phyloP scores from a whole-genome alignment of 768 basidiomycete species.

The Macrolepiota dolichaula region DNA sequence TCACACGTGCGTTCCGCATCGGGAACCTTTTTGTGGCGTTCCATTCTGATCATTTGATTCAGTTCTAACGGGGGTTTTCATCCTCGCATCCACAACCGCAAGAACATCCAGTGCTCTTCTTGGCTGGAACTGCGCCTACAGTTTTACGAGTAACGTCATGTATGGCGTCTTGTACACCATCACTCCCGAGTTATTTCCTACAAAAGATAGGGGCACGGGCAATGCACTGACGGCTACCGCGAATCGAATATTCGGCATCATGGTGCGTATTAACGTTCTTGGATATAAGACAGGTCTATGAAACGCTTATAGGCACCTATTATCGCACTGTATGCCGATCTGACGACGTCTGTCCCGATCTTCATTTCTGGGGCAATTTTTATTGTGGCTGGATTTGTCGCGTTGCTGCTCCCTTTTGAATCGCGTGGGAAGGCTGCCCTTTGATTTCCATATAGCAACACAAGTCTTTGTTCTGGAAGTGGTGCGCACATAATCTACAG shows the following conservation, averaged over 20 bases:
- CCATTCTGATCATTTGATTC: slow-evolving; percentile 22
- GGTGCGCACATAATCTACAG: too few relatives aligned
- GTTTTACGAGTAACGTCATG: slow-evolving; percentile 62
- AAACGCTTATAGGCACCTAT: slow-evolving; percentile 51
- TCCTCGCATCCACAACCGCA: slow-evolving; percentile 75
- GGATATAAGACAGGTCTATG: not conserved
- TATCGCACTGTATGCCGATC: slow-evolving; percentile 64
- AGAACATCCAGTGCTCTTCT: slow-evolving; percentile 63
- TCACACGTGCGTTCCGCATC: slow-evolving; percentile 47
- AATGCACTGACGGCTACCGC: slow-evolving; percentile 64
- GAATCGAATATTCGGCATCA: slow-evolving; percentile 68
- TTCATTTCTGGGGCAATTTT: slow-evolving; percentile 68
- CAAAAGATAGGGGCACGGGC: slow-evolving; percentile 72
- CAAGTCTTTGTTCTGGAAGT: too few relatives aligned
- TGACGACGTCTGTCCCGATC: slow-evolving; percentile 62
- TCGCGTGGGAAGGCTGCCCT: slow-evolving; percentile 66
- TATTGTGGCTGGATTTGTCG: slow-evolving; percentile 54
- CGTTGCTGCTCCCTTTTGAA: slow-evolving; percentile 67
- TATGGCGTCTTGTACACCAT: slow-evolving; percentile 73
- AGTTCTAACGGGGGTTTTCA: slow-evolving; percentile 73
- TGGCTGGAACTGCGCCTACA: slow-evolving; percentile 79
- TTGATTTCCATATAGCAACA: slow-evolving; percentile 23
- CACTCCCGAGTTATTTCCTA: slow-evolving; percentile 68
- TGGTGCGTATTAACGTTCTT: slow-evolving; percentile 40
- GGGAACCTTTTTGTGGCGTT: slow-evolving; percentile 17